Evolutionary conservation across 495 filamentous ascomycete genomes (phyloP), one percentile per base, ranked within the genome.

Genomic region (Poronia punctata): DNA sequence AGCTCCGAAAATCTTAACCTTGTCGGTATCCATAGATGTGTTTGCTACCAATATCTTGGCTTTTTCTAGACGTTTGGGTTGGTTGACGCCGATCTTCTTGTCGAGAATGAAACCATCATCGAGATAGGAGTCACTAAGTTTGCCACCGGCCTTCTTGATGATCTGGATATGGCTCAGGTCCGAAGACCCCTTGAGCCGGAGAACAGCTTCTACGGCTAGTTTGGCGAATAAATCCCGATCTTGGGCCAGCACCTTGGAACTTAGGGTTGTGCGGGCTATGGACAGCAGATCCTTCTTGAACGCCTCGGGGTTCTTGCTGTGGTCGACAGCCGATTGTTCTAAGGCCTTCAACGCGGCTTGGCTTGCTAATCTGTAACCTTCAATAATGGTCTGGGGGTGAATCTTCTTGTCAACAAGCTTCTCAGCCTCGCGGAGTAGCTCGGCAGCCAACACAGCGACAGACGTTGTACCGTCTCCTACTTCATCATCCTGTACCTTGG

Each of bases 1-100:
- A 14, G 92, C 92, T 42, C 92, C 92, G 59, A 97, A 98, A 52
- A 98, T 96, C 77, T 98, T 98, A 67, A 98, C 85, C 75, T 98
- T 98, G 66, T 98, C 92, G 18, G 92, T 97, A 62, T 98, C 92
- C 92, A 98, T 98, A 5, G 90, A 83, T 8, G 92, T 98, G 65
- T 98, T 98, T 40, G 92, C 92, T 18, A 97, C 84, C 12, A 98
- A 66, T 45, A 98, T 97, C 74, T 96, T 97, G 35, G 88, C 92
- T 58, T 97, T 97, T 66, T 97, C 92, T 51, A 98, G 71, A 31
- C 86, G 75, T 72, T 97, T 97, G 16, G 92, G 89, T 62, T 98
- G 92, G 72, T 98, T 98, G 46, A 97, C 88, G 46, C 92, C 92
- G 47, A 98, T 94, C 70, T 83, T 87, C 78, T 98, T 98, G 70